phyloP scores from a whole-genome alignment of 2,329 filamentous ascomycete genomes.

The Tricladium varicosporioides region DNA sequence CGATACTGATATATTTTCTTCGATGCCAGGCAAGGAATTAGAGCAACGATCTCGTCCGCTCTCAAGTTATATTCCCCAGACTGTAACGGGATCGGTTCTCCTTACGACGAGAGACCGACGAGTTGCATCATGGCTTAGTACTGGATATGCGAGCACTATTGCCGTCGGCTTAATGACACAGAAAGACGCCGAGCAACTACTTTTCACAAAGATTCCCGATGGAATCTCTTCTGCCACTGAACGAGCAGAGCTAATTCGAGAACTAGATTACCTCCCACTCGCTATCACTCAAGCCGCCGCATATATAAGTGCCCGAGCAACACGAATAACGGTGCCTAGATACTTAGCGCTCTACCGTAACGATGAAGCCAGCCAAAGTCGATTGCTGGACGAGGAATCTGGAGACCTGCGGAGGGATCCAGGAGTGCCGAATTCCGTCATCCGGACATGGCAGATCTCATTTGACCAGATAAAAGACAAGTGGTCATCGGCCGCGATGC shows the following conservation, averaged over 20 bases:
- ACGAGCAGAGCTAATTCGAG: constrained; percentile 11
- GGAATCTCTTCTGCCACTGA: constrained; percentile 23
- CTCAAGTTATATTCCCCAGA: too few relatives aligned
- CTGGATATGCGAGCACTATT: too few relatives aligned
- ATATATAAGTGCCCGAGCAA: too few relatives aligned
- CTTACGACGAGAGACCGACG: too few relatives aligned
- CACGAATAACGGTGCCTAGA: too few relatives aligned
- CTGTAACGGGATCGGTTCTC: too few relatives aligned
- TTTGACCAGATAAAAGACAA: constrained; percentile 37
- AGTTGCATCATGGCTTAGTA: too few relatives aligned
- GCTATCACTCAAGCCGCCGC: constrained; percentile 41
- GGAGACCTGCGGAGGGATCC: too few relatives aligned
- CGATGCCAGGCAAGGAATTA: too few relatives aligned
- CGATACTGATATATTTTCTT: constrained; percentile 12
- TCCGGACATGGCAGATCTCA: constrained; percentile 40
- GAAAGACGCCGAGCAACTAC: too few relatives aligned
- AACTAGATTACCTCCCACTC: constrained; percentile 40
- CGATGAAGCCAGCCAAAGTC: constrained; percentile 15
- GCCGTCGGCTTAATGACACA: too few relatives aligned
- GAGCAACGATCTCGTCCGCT: too few relatives aligned
- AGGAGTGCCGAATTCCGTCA: constrained; percentile 38
- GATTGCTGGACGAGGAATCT: constrained; percentile 31
- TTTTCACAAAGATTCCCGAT: constrained; percentile 31
- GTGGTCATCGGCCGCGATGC: constrained; percentile 33
- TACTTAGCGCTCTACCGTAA: constrained; percentile 36